Evolutionary conservation across 2,329 filamentous ascomycete species (phyloP), one percentile per base, ranked within the genome.

Genomic region (Ilyonectria mors-panacis): DNA sequence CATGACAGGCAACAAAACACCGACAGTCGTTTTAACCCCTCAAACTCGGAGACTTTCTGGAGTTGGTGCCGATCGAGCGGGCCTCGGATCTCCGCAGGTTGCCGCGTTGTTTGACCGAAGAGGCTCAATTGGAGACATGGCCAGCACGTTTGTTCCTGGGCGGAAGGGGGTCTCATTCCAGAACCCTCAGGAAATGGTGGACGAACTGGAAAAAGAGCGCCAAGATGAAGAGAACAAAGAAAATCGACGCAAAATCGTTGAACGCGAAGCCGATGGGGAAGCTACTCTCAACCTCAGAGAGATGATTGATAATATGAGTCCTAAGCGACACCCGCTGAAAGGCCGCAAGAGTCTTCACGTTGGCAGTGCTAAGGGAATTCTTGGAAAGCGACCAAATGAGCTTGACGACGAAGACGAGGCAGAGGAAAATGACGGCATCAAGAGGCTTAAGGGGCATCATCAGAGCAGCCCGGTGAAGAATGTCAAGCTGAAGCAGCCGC

Each of bases 381-480:
- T 95, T 6, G 93, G 93, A 7, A 95, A 95, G 79, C 86, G 93
- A 54, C 93, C 93, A 0, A 82, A 82, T 15, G 93, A 95, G 78
- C 85, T 94, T 56, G 92, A 94, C 68, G 84, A 87, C 13, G 88
- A 89, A 10, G 90, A 91, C 1, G 88, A 89, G 5, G 85, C 84
- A 8, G 86, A 88, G 58, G 88, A 90, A 45, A 82, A 83, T 33
- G 88, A 88, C 68, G 87, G 89, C 15, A 81, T 91, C 61, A 94
- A 94, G 80, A 86, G 92, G 70, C 85, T 94, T 54, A 93, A 90
- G 77, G 88, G 87, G n/a, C 89, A 88, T 66, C 89, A 93, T 66
- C 89, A 93, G 78, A 87, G 88, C 59, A 95, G 93, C 74, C 93
- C 93, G 1, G 92, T 95, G 68, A 95, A 95, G 81, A 93, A 89